Percentiles rank a stretch among this genome's conserved stretches.
These are phyloP conservation scores for Hericium alpestre DNA, from an alignment of 768 basidiomycete species.

Conservation along the genomic window DNA sequence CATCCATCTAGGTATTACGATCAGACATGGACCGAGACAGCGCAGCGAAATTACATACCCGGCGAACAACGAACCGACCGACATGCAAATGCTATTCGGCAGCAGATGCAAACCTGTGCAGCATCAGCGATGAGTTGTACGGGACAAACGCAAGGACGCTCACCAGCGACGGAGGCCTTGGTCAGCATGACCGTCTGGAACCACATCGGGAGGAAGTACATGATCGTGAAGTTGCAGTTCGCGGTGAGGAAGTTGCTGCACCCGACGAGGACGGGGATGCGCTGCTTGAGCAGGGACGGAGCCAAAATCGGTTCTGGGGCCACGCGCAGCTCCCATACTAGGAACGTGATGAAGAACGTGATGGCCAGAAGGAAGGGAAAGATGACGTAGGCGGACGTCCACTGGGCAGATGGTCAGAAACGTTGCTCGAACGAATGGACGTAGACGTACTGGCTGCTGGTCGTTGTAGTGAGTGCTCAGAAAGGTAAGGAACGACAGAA, in stretches of 20 bases:
- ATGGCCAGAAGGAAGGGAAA: slow-evolving; percentile 34
- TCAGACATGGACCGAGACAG: not conserved
- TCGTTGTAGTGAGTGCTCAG: slow-evolving; percentile 64
- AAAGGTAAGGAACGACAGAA: slow-evolving; percentile 48
- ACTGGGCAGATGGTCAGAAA: not conserved
- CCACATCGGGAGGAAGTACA: slow-evolving; percentile 76
- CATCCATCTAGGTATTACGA: slow-evolving; percentile 29
- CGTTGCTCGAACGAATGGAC: not conserved
- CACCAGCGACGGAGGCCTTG: slow-evolving; percentile 55
- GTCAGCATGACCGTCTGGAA: slow-evolving; percentile 71
- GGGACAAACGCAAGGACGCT: slow-evolving; percentile 9
- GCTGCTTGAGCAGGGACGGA: slow-evolving; percentile 51
- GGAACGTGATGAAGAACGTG: slow-evolving; percentile 40
- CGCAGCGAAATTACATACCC: slow-evolving; percentile 23
- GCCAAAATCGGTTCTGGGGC: slow-evolving; percentile 67
- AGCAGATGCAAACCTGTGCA: slow-evolving; percentile 44
- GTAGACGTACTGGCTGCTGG: slow-evolving; percentile 39
- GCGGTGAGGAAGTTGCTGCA: slow-evolving; percentile 67
- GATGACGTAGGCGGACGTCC: slow-evolving; percentile 33
- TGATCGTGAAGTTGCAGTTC: slow-evolving; percentile 64
- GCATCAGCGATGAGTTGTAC: not conserved
- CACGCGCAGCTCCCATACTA: slow-evolving; percentile 51
- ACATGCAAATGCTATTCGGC: slow-evolving; percentile 52
- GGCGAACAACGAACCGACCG: slow-evolving; percentile 56
- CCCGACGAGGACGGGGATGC: slow-evolving; percentile 63